phyloP scores from a whole-genome alignment of 768 basidiomycete species.

The Xerocomus brunneocitrinus region DNA sequence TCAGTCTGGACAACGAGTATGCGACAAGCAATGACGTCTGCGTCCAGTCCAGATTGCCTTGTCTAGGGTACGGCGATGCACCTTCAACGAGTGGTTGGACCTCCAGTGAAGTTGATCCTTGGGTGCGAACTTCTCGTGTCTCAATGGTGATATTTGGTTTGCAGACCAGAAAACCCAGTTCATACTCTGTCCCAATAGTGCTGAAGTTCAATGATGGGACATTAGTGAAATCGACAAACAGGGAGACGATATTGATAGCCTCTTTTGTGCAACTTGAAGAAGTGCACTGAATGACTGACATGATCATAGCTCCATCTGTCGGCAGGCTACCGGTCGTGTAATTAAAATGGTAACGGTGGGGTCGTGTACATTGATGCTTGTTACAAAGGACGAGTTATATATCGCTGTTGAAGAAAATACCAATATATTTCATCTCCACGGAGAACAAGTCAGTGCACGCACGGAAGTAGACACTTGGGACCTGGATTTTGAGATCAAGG shows the following conservation, averaged over 20 bases:
- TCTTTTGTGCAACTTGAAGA: slow-evolving; percentile 7
- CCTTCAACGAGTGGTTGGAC: slow-evolving; percentile 5
- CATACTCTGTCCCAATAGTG: slow-evolving; percentile 11
- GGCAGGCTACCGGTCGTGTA: slow-evolving; percentile 13
- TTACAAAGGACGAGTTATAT: slow-evolving; percentile 4
- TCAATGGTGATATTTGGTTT: slow-evolving; percentile 21
- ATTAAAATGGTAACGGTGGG: slow-evolving; percentile 12
- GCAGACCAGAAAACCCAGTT: slow-evolving; percentile 21
- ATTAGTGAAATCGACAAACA: slow-evolving; percentile 11
- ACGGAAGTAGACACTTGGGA: slow-evolving; percentile 17
- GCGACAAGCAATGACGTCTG: slow-evolving; percentile 10
- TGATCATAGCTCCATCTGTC: slow-evolving; percentile 14
- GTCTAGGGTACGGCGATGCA: slow-evolving; percentile 1
- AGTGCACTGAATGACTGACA: slow-evolving; percentile 13
- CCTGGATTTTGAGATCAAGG: slow-evolving; percentile 8
- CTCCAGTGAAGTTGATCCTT: slow-evolving; percentile 8
- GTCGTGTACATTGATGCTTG: slow-evolving; percentile 14
- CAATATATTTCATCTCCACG: background rate
- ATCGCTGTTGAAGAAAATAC: slow-evolving; percentile 1
- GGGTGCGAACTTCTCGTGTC: slow-evolving; percentile 19
- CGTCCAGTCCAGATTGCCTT: slow-evolving; percentile 15
- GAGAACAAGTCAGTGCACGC: background rate
- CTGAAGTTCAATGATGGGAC: slow-evolving; percentile 11
- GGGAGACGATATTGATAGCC: slow-evolving; percentile 6
- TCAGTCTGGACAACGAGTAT: slow-evolving; percentile 7